phyloP scores from a whole-genome alignment of 176 grass and related monocot species.

The Poa annua region DNA sequence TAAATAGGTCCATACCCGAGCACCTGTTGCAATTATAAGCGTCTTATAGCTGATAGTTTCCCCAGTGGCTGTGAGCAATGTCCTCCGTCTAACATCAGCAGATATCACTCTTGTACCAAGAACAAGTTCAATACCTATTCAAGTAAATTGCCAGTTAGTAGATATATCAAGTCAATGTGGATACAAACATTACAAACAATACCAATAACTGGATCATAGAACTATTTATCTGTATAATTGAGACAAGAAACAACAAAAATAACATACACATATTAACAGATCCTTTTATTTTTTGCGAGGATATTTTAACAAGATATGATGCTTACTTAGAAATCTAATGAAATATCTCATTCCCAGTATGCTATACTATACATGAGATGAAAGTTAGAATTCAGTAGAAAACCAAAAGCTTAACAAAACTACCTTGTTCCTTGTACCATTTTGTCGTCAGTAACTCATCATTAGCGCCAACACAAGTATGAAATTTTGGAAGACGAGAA shows the following conservation, averaged over 20 bases:
- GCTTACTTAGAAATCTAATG: neutral
- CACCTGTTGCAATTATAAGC: slow-evolving; percentile 95
- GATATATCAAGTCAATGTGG: neutral
- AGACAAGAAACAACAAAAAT: neutral
- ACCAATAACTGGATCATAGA: neutral
- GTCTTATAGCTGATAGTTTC: slow-evolving; percentile 97
- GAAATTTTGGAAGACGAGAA: slow-evolving; percentile 83
- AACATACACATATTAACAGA: neutral
- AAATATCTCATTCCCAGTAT: slow-evolving; percentile 5
- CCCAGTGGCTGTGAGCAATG: slow-evolving; percentile 70
- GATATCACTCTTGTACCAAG: slow-evolving; percentile 83
- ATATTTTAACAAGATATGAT: neutral
- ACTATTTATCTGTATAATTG: neutral
- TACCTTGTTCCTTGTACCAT: slow-evolving; percentile 97
- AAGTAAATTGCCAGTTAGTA: slow-evolving; percentile 23
- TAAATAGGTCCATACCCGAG: slow-evolving; percentile 78
- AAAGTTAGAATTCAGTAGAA: neutral
- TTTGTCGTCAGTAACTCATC: slow-evolving; percentile 79
- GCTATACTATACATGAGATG: slow-evolving; percentile 17
- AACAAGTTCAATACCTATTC: slow-evolving; percentile 91
- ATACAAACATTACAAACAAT: neutral
- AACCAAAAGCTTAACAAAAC: slow-evolving; percentile 23
- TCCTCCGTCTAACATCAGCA: slow-evolving; percentile 79
- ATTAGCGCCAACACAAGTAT: slow-evolving; percentile 89
- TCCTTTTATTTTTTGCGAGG: neutral